Base-by-base conservation (phyloP, 192 early-diverging fungal species). In the Spizellomyces punctatus region DNA sequence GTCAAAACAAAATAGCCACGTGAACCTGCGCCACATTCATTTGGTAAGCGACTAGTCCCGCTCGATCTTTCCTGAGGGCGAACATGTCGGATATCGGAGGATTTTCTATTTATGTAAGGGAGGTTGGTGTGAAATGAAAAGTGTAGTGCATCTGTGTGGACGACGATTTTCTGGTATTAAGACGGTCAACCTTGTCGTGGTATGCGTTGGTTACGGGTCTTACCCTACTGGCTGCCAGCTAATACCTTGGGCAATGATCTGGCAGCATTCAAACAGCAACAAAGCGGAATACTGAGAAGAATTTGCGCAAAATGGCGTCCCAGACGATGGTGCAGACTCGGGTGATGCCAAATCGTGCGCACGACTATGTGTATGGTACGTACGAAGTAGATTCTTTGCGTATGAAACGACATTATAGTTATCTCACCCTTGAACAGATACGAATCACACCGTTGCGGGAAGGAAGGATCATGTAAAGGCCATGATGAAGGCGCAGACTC, bases 291-390 rank as follows among this genome's bases (percentile, higher is more conserved):
- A 54, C 2, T 19, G 12, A n/a, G 12, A 19, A 54, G 4, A 54
- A 4, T 54, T 12, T 2, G 14, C 50, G 17, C 50, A 54, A 61
- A 42, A 61, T 61, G 59, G 59, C 59, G 21, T 61, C 59, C 36
- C 59, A 61, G 42, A 61, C 71, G 12, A 64, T 74, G 6, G 72
- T 74, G n/a, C 72, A 67, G n/a, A 57, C 78, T 62, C 57, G 58
- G 64, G 74, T 80, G 6, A 64, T 73, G 71, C 80, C 79, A 42
- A 79, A 75, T 44, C 73, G 85, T 47, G 78, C 86, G 10, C 76
- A 88, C 58, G 87, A 88, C 74, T 88, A 88, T 58, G 64, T 88
- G 54, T 88, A 86, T 63, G 85, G 85, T 86, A 48, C 58, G 72
- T 46, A 58, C 22, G 8, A 1, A n/a, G 17, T 0, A 19, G 41